phyloP scores from a whole-genome alignment of 1,139 yeast species.

The Pneumocystis jirovecii region DNA sequence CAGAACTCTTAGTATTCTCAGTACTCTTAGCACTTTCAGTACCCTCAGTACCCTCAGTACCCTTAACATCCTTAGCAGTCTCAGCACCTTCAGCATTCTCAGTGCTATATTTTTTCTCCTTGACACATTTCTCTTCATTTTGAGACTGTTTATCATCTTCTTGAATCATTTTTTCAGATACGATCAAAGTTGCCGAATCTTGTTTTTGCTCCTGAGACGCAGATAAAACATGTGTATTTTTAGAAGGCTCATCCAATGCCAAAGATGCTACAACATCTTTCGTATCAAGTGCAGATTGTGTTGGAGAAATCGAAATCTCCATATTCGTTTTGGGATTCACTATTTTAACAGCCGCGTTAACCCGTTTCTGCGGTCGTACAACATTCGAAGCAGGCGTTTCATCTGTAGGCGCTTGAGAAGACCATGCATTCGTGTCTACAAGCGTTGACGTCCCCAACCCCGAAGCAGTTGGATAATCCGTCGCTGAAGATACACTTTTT shows the following conservation, averaged over 20 bases:
- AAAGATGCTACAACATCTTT: slow-evolving; percentile 6
- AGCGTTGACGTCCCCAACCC: not conserved
- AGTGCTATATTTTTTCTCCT: too few species aligned
- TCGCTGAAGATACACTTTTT: not conserved
- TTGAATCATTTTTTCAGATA: slow-evolving; percentile 8
- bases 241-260: slow-evolving; percentile 8
- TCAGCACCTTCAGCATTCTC: too few species aligned
- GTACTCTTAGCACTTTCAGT: too few species aligned
- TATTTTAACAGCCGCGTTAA: slow-evolving; percentile 17
- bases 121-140: slow-evolving; percentile 2
- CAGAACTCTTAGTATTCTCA: too few species aligned
- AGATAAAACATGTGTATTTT: slow-evolving; percentile 8
- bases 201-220: slow-evolving; percentile 14
- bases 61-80: too few species aligned
- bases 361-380: slow-evolving; percentile 10
- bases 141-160: slow-evolving; percentile 13
- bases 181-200: slow-evolving; percentile 1
- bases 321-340: slow-evolving; percentile 16
- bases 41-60: too few species aligned
- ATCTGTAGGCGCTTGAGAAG: slow-evolving; percentile 1
- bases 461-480: not conserved
- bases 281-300: slow-evolving; percentile 8
- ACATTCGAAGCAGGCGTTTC: slow-evolving; percentile 3
- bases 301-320: slow-evolving; percentile 16
- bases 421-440: not conserved